Percentiles rank a stretch among this genome's conserved stretches.
phyloP scores from a whole-genome alignment of 2,329 filamentous ascomycete species.

The Alternaria conjuncta region DNA sequence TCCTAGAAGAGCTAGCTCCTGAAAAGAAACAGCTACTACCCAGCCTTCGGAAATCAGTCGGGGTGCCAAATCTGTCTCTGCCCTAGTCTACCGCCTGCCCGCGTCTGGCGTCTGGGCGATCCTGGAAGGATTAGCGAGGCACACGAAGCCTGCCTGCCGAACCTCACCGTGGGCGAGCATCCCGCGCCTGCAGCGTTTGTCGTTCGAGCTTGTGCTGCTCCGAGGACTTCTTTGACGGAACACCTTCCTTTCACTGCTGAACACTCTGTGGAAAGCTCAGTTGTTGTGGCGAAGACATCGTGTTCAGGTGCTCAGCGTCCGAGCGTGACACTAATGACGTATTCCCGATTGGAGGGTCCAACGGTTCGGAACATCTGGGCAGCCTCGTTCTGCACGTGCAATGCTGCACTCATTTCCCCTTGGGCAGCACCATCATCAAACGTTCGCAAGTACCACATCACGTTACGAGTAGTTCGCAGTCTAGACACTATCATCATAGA shows the following conservation, averaged over 20 bases:
- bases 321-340: conserved; percentile 14
- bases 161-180: conserved; percentile 21
- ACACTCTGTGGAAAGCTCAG: background rate
- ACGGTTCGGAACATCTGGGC: conserved; percentile 2
- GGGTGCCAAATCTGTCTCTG: conserved; percentile 18
- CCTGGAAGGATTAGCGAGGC: conserved; percentile 27
- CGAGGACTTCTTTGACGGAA: background rate
- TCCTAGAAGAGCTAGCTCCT: conserved; percentile 24
- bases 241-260: background rate
- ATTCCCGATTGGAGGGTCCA: conserved; percentile 4
- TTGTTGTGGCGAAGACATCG: background rate
- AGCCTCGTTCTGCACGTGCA: conserved; percentile 11
- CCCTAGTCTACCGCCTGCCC: conserved; percentile 20
- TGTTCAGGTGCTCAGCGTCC: conserved; percentile 5
- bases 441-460: background rate
- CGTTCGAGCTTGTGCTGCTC: background rate
- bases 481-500: background rate
- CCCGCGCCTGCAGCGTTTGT: background rate
- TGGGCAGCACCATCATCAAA: background rate
- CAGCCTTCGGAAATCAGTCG: conserved; percentile 28
- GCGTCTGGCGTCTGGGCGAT: conserved; percentile 18
- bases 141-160: conserved; percentile 15
- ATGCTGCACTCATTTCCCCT: background rate
- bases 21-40: conserved; percentile 24
- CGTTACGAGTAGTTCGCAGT: background rate